Base-by-base conservation (phyloP, 148 eudicot species). In the Arbutus unedo region DNA sequence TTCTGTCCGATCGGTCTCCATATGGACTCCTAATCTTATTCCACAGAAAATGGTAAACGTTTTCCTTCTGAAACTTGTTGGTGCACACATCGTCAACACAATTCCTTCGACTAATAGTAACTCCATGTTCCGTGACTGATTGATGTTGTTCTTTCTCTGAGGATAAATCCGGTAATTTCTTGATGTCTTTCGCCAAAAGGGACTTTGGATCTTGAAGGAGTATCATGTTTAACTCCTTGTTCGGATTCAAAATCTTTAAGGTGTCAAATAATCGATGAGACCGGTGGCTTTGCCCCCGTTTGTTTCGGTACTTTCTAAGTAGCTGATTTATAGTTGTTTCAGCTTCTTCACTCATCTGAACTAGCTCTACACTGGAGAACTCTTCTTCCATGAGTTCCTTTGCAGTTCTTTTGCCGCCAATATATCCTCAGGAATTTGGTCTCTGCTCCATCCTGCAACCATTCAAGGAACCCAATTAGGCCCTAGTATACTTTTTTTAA, bases 161-260 rank as follows among this genome's bases (percentile, higher is more conserved):
- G 43, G 79, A 89, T 55, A 85, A 78, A 80, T 87, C 88, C 81
- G 86, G 90, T 66, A 87, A 74, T 47, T 75, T 85, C 57, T 86
- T 84, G 49, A 87, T 79, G 81, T 84, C 83, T 77, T 86, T 88
- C n/a, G 78, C 87, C 83, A 90, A 73, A 76, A 86, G 86, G 38
- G 93, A 87, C 41, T 85, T 81, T 4, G 91, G 90, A 81, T 91
- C 93, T 81, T 89, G 88, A 14, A 92, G 83, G n/a, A 90, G 89
- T 77, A 88, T 88, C 83, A 88, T 70, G 77, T 89, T 88, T 78
- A 88, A 74, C 41, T 90, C 91, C 89, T 87, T 87, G 86, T 91
- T 85, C 11, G 92, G 88, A 67, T 91, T 88, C 83, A 93, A 77
- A 54, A 90, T 74, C 78, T 83, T 88, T 79, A 93, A 88, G 31